Evolutionary conservation across 2,329 filamentous ascomycete species (phyloP).

Genomic region (Xylaria sp.): DNA sequence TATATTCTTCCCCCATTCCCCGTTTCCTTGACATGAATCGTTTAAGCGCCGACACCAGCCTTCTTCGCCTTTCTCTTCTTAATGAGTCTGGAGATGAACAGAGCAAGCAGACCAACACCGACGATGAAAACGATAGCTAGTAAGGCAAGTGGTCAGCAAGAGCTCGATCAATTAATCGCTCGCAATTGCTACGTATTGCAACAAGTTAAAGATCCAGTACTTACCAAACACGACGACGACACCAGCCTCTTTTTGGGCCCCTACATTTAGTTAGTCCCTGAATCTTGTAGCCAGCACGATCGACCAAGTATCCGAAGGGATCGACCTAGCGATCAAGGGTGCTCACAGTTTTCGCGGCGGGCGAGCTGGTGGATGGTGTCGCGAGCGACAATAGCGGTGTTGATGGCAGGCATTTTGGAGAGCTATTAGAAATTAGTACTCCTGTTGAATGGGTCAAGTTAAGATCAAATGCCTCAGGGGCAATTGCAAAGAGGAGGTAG

Average conservation of each 20-base stretch:
- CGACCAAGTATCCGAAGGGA: background rate
- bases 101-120: constrained; percentile 44
- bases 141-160: constrained; percentile 27
- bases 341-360: constrained; percentile 48
- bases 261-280: constrained; percentile 38
- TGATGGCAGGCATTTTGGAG: constrained; percentile 49
- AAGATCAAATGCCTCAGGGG: background rate
- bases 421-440: constrained; percentile 36
- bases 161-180: background rate
- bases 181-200: background rate
- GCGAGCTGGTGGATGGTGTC: constrained; percentile 46
- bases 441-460: constrained; percentile 26
- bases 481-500: background rate
- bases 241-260: constrained; percentile 48
- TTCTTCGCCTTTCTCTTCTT: constrained; percentile 46
- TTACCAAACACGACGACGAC: constrained; percentile 49
- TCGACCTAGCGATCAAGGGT: background rate
- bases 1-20: constrained; percentile 22
- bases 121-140: constrained; percentile 49
- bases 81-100: constrained; percentile 47
- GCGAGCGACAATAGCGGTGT: constrained; percentile 49
- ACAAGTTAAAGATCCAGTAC: constrained; percentile 3
- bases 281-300: background rate
- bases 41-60: constrained; percentile 41
- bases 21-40: constrained; percentile 22